These are phyloP conservation scores for Cordia subcordata DNA, from an alignment of 257 asterid species.

Conservation along the genomic window DNA sequence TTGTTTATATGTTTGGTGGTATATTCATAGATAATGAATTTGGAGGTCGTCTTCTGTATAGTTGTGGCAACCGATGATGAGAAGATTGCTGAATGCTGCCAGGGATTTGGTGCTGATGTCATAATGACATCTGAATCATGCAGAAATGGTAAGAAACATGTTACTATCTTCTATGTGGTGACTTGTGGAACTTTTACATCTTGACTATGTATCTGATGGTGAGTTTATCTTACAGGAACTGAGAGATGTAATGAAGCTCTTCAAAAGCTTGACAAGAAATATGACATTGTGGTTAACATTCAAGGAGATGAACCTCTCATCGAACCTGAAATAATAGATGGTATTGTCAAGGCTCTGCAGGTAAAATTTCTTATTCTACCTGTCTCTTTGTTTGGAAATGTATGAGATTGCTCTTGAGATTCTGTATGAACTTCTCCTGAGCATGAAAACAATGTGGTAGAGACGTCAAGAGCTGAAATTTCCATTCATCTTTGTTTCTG, in stretches of 20 bases:
- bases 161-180: not conserved
- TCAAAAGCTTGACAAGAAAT: slow-evolving; percentile 57
- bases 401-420: not conserved
- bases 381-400: not conserved
- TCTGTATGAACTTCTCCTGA: not conserved
- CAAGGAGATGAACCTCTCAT: slow-evolving; percentile 97
- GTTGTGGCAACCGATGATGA: slow-evolving; percentile 96
- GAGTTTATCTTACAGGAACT: slow-evolving; percentile 42
- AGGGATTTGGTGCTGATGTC: slow-evolving; percentile 89
- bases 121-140: slow-evolving; percentile 87
- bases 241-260: slow-evolving; percentile 87
- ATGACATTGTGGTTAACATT: slow-evolving; percentile 81
- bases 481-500: too few species aligned
- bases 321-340: slow-evolving; percentile 86
- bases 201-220: slow-evolving; percentile 1
- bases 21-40: slow-evolving; percentile 2
- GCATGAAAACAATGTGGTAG: not conserved
- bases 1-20: not conserved
- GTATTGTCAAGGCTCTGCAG: slow-evolving; percentile 77
- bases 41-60: slow-evolving; percentile 21
- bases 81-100: slow-evolving; percentile 83
- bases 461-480: too few species aligned
- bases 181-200: not conserved
- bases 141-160: slow-evolving; percentile 51
- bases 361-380: slow-evolving; percentile 27